Evolutionary conservation across 2,329 filamentous ascomycete genomes (phyloP), one percentile per base, ranked within the genome.

Genomic region (Laburnicola sp.): DNA sequence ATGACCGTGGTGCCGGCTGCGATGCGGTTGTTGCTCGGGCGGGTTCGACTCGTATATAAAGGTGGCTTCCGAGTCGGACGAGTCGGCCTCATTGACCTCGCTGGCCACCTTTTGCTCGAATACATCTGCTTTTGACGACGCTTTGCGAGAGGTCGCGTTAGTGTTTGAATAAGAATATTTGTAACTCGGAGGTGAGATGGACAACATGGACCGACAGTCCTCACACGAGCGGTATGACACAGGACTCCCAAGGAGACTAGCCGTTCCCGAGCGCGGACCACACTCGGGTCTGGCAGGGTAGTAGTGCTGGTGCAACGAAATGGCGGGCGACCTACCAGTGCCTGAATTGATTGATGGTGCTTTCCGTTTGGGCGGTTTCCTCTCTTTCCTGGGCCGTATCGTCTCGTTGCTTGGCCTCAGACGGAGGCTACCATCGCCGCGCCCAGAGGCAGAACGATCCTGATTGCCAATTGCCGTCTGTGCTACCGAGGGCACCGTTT

Each of bases 11-110:
- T 93, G 91, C 54, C 91, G 84, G 57, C 85, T 83, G 45, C 90
- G 89, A 45, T 82, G 77, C 27, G 81, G 73, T 48, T 75, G 78
- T 23, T 79, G 76, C 59, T 86, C 84, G 10, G 82, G 81, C 7
- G 93, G 94, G 66, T 99, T 99, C 25, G 94, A 97, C 73, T 99
- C 94, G 75, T 99, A 99, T 11, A 99, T 94, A 73, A 97, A 99
- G 0, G 94, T 97, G 74, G 97, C 94, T 66, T 97, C 94, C 1
- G 93, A 97, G 71, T 99, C 94, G 5, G 93, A 97, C 9, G 93
- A 96, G 72, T 97, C 89, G 38, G 91, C 91, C 72, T 97, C 92
- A 70, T 97, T 93, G 45, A 99, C 91, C 6, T 93, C 93, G 71
- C 87, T 97, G 44, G 93, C 93, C 60, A 99, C 91, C 69, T 96